Base-by-base conservation (phyloP, 1,284 basidiomycete species). In the Stereum hirsutum region DNA sequence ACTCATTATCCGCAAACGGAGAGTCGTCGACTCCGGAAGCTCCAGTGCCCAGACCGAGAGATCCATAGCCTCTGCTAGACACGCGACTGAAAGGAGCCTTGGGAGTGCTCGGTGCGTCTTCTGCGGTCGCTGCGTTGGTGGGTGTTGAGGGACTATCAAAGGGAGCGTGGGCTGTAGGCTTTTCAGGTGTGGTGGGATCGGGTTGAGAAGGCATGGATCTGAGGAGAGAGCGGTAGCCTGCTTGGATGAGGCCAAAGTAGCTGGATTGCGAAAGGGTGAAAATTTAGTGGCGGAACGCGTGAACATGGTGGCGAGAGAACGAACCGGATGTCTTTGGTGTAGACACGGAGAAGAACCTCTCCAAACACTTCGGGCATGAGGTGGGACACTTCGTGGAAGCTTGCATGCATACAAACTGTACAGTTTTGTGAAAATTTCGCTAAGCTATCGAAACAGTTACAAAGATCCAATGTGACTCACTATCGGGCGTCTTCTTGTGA, bases 281-380 rank as follows among this genome's bases (percentile, higher is more conserved):
- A 1, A 5, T 20, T 42, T 8, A 17, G 11, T 12, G 15, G 26
- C 6, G 4, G n/a, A 24, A 32, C 31, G 28, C 6, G 12, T 4
- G 7, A 2, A 34, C 21, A 17, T 5, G 30, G 5, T 23, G 19
- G 27, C 17, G 42, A 30, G 6, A 41, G 26, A 33, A 50, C 65
- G 20, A 51, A 72, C 72, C 54, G 54, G 0, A 57, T 52, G n/a
- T 83, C 72, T 52, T 78, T 77, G 15, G 84, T 81, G 54, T 75
- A 89, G 4, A 89, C 62, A 6, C 79, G 66, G 24, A 86, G 57
- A 37, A 75, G 65, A 12, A 78, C 63, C 56, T 89, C 86, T 0
- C 72, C 80, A 47, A 84, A 86, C 12, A 55, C 60, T 1, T 57
- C 49, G 0, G 86, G 86, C 61, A 78, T 72, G 14, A 83, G 58